Conservation (phyloP, 495 filamentous ascomycete species). For the Penicillium cinerascens region DNA sequence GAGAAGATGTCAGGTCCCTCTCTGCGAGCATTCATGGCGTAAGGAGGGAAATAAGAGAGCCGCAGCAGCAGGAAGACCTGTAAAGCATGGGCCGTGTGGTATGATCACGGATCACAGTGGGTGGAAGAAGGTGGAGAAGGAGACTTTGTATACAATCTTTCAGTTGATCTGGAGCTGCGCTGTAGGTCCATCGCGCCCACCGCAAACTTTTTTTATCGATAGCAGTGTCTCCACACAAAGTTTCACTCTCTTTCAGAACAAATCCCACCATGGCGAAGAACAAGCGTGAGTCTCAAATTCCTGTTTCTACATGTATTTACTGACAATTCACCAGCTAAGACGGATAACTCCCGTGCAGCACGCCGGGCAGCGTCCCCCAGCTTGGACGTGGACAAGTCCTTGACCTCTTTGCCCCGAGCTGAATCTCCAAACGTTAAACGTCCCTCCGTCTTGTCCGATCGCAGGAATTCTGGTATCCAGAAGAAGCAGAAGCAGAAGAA, state of each 20-base stretch:
- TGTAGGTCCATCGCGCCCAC: conserved; percentile 22
- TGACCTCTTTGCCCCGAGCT: conserved; percentile 58
- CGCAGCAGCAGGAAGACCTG: conserved; percentile 21
- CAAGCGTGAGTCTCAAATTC: conserved; percentile 29
- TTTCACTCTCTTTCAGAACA: conserved; percentile 21
- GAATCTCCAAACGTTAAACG: conserved; percentile 46
- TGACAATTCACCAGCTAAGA: conserved; percentile 35
- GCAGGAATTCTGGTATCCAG: conserved; percentile 58
- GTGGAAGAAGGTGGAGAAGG: conserved; percentile 10
- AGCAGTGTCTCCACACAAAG: conserved; percentile 34
- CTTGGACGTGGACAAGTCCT: conserved; percentile 72
- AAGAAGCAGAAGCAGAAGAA: conserved; percentile 63
- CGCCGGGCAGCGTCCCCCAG: conserved; percentile 67
- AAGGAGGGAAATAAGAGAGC: conserved; percentile 11
- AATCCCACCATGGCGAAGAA: conserved; percentile 49
- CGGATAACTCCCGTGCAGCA: conserved; percentile 67
- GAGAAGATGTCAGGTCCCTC: conserved; percentile 34
- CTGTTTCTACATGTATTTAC: conserved; percentile 4
- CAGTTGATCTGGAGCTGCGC: conserved; percentile 22
- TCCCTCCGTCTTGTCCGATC: conserved; percentile 56
- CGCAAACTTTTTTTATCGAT: conserved; percentile 46
- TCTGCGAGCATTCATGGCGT: conserved; percentile 43
- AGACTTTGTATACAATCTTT: conserved; percentile 11
- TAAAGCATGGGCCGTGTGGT: conserved; percentile 19
- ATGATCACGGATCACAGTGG: background rate